Percentiles rank a stretch among this genome's conserved stretches.
Evolutionary conservation across 495 filamentous ascomycete species (phyloP).

Genomic region (Staphylotrichum longicolle): DNA sequence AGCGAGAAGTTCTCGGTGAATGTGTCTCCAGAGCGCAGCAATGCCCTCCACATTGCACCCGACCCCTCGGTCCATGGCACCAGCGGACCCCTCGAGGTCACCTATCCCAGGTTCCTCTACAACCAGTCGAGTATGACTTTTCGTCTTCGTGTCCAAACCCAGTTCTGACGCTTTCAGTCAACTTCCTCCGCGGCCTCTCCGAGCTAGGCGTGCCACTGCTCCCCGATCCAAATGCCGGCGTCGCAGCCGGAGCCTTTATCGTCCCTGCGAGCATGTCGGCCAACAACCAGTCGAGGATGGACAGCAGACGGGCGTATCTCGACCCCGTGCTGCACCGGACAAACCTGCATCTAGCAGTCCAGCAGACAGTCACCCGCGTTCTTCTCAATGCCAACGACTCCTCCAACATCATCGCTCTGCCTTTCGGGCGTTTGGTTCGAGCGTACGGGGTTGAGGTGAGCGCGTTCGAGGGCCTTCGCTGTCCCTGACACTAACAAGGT

Average conservation of each 20-base stretch:
- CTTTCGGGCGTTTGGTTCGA: constrained; percentile 37
- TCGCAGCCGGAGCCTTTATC: constrained; percentile 47
- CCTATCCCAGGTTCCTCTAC: constrained; percentile 54
- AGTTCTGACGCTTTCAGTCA: constrained; percentile 36
- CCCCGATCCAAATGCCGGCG: constrained; percentile 48
- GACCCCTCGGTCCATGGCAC: constrained; percentile 35
- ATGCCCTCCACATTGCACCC: constrained; percentile 38
- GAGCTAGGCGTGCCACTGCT: constrained; percentile 49
- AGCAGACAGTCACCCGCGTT: constrained; percentile 46
- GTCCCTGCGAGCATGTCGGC: constrained; percentile 46
- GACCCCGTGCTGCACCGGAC: constrained; percentile 41
- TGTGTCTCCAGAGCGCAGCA: constrained; percentile 25
- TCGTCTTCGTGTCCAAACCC: neutral
- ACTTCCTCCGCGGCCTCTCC: constrained; percentile 51
- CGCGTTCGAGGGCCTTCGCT: too few relatives aligned
- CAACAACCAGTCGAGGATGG: constrained; percentile 48
- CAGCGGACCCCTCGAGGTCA: constrained; percentile 49
- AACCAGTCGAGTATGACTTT: constrained; percentile 42
- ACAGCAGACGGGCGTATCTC: constrained; percentile 51
- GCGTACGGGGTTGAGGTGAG: constrained; percentile 21
- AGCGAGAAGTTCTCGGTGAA: constrained; percentile 27
- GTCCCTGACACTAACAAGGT: too few relatives aligned
- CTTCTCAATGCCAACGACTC: constrained; percentile 24
- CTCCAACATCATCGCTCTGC: constrained; percentile 24
- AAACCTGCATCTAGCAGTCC: constrained; percentile 48